A percentile compares a stretch with the other conserved stretches of the same genome.
phyloP scores from a whole-genome alignment of 805 yeast species.

The Sungouiella thailandica region DNA sequence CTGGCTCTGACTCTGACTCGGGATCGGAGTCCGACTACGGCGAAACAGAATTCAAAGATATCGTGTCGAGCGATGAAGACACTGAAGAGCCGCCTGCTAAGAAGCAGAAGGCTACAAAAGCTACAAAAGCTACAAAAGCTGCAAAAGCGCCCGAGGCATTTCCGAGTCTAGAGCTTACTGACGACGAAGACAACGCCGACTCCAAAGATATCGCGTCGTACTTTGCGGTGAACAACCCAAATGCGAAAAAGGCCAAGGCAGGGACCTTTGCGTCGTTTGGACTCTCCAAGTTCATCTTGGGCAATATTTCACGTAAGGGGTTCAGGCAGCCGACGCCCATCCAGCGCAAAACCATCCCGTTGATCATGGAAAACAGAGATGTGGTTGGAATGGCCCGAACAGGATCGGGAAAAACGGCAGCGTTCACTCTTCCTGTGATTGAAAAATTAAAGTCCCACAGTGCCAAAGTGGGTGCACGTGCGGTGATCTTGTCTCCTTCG shows the following conservation, averaged over 20 bases:
- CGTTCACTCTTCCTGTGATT: slow-evolving; percentile 85
- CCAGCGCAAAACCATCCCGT: slow-evolving; percentile 92
- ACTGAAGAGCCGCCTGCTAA: slow-evolving; percentile 24
- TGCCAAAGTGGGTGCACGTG: slow-evolving; percentile 85
- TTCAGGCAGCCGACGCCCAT: slow-evolving; percentile 96
- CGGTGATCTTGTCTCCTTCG: slow-evolving; percentile 86
- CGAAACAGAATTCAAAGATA: slow-evolving; percentile 45
- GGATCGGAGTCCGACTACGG: slow-evolving; percentile 16
- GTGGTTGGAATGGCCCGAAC: slow-evolving; percentile 99
- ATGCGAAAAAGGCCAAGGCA: slow-evolving; percentile 56
- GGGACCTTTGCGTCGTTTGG: slow-evolving; percentile 93
- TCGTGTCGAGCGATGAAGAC: slow-evolving; percentile 46
- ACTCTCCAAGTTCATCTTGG: slow-evolving; percentile 62
- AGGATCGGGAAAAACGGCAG: slow-evolving; percentile 99
- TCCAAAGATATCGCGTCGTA: slow-evolving; percentile 44
- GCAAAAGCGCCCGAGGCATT: slow-evolving; percentile 24
- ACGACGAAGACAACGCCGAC: slow-evolving; percentile 34
- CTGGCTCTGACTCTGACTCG: slow-evolving; percentile 17
- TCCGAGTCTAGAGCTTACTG: slow-evolving; percentile 51
- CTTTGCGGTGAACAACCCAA: slow-evolving; percentile 37
- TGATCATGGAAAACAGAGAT: slow-evolving; percentile 81
- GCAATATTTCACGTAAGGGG: slow-evolving; percentile 77
- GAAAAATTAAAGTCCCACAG: slow-evolving; percentile 80
- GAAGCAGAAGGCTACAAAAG: slow-evolving; percentile 22
- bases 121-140: slow-evolving; percentile 20